Base-by-base conservation (phyloP, 2,329 filamentous ascomycete genomes). In the Chrysosporium queenslandicum region DNA sequence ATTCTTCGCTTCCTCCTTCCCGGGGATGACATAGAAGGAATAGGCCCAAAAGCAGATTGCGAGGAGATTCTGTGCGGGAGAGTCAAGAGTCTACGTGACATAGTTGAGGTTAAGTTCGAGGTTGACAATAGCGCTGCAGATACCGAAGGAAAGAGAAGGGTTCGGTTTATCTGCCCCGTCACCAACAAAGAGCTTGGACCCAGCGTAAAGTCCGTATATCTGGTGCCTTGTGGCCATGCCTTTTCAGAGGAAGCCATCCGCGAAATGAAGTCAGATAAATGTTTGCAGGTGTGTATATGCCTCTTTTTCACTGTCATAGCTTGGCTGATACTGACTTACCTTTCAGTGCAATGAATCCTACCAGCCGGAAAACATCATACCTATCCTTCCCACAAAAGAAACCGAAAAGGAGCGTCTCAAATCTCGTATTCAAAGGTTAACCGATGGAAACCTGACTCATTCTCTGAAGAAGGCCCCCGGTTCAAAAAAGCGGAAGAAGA, bases 211-310 rank as follows among this genome's bases (percentile, higher is more conserved):
- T 78, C 88, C 0, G 87, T 94, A 1, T 98, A 97, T 62, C 63
- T 98, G 2, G 87, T 97, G 3, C 92, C 92, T 0, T 98, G 92
- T 63, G 94, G 92, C 0, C 94, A 98, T 73, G 90, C 87, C 0
- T 97, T 97, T 69, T 84, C 87, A 0, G 89, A 94, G 56, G 81
- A 82, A 50, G 88, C 89, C 6, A 83, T 97, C 58, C 86, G 83
- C 59, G 86, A 92, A 68, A 81, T 94, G n/a, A 75, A 76, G 21
- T 77, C 72, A 2, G 83, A 86, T 58, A 75, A 72, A 57, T 84
- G 81, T 59, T 64, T 81, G 56, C 71, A 77, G 68, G 76, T 77
- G 61, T 51, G 72, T 55, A 2, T 16, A 43, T 29, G 21, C 46
- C 1, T 16, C 23, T 23, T 2, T n/a, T 9, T 29, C 27, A 12